A percentile compares a stretch with the other conserved stretches of the same genome.
Evolutionary conservation across 106 monocot species (phyloP).

Genomic region (Agapanthus africanus): DNA sequence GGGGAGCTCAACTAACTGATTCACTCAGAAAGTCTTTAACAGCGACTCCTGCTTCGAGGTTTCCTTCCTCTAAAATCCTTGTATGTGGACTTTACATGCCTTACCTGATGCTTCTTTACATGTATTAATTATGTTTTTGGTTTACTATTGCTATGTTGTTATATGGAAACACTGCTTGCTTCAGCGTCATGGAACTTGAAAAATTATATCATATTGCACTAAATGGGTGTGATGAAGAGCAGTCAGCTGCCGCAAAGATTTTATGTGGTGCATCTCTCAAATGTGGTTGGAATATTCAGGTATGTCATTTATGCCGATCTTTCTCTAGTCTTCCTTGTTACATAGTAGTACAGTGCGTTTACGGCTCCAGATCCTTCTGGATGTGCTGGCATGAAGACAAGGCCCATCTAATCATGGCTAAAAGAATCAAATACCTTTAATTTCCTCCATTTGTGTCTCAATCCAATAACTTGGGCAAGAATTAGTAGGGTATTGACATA

Average conservation of each 20-base stretch:
- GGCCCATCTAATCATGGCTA: no score
- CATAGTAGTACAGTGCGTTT: no score
- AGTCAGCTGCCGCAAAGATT: conserved; percentile 69
- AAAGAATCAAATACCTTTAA: no score
- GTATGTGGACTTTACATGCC: not conserved
- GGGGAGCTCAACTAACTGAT: conserved; percentile 53
- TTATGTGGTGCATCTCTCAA: conserved; percentile 79
- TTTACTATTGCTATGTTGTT: no score
- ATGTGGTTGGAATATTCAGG: conserved; percentile 96
- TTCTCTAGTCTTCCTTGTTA: no score
- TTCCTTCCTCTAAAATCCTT: not conserved
- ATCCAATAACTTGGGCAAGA: no score
- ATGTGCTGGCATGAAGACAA: no score
- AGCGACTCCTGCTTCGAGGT: conserved; percentile 85
- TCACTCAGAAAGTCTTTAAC: conserved; percentile 60
- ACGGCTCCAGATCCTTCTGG: no score
- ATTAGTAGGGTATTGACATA: no score
- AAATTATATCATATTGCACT: conserved; percentile 62
- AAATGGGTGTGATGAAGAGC: conserved; percentile 87
- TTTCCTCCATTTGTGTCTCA: no score
- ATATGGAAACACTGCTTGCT: conserved; percentile 7
- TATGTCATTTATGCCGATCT: no score
- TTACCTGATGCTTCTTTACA: not conserved
- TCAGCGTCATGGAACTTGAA: conserved; percentile 60
- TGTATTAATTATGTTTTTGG: no score